Base-by-base conservation (phyloP, 2,329 filamentous ascomycete species). In the Cercospora sesami region DNA sequence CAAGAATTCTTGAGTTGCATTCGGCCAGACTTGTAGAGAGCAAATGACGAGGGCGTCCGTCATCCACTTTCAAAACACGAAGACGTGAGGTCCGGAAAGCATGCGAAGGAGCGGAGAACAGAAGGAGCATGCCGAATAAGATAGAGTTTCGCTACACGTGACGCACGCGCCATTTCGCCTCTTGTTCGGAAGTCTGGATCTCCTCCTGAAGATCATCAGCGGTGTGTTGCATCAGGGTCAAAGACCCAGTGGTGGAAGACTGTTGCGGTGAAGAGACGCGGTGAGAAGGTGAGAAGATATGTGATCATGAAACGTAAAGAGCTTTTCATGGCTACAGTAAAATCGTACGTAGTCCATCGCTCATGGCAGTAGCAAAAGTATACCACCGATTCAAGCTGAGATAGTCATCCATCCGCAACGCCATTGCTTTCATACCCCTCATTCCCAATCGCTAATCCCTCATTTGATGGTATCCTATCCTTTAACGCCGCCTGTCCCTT, bases 361-460 rank as follows among this genome's bases (percentile, higher is more conserved):
- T 30, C 33, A 53, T 26, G 30, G 45, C 28, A 23, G 30, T 57
- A 21, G 18, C 23, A 64, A 31, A 42, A 63, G 23, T 28, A 39
- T n/a, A 21, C 45, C 48, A 36, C 30, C 48, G 10, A 31, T 8
- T 33, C 62, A 45, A 64, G 51, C 55, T 23, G 55, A 33, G 55
- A 31, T 31, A 58, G 55, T 33, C 28, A 36, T 64, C 51, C 14
- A 16, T 39, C 62, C 42, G 45, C 66, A 68, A 68, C 62, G 66
- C 66, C 62, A 33, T 45, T 64, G 58, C 62, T 55, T 55, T 67
- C 65, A 33, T 64, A 48, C 14, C 57, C 45, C 31, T 64, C 42
- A 60, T 67, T 57, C 58, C 45, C 61, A 26, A 60, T 64, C 61
- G 65, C 65, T 55, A 64, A 55, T 48, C 31, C 55, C 39, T 26